Base-by-base conservation (phyloP, 805 yeast species). In the Monosporozyma siamensis region DNA sequence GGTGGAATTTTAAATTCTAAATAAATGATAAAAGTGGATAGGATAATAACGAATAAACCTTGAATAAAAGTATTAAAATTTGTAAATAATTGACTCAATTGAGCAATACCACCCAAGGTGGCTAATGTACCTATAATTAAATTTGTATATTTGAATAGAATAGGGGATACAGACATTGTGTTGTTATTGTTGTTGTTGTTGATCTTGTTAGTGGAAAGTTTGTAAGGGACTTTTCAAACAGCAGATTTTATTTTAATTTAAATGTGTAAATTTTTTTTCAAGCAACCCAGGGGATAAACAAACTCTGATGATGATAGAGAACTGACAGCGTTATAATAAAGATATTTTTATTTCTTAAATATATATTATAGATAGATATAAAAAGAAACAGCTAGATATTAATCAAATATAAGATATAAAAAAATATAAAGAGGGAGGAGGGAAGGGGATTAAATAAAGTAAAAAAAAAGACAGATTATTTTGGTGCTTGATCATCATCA, bases 41-140 rank as follows among this genome's bases (percentile, higher is more conserved):
- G 65, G 4, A 66, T 66, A 23, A 78, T 64, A 17, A 80, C 65
- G 54, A 71, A 79, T n/a, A 80, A 36, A 1, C 84, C 83, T 39
- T 76, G 64, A 26, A 81, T 57, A 54, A 80, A 78, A 59, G 70
- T 55, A 29, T 48, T 61, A 30, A 64, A 55, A 39, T 50, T 41
- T 11, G 40, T 34, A 34, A 49, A 35, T 25, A 54, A 26, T 35
- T 54, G 52, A 25, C 51, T 38, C 17, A 52, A 34, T 43, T 52
- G 62, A 40, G 47, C 36, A 34, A 60, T 11, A 31, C 56, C 39
- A 20, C 61, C 48, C 8, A 45, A 15, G 65, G 77, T 80, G 2
- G 79, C 51, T 32, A 77, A 50, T 1, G 67, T 68, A 3, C 82
- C 81, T 23, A 80, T 78, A 1, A 68, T 53, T 39, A 81, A 52